Base-by-base conservation (phyloP, 2,329 filamentous ascomycete genomes). In the Huntiella decipiens region DNA sequence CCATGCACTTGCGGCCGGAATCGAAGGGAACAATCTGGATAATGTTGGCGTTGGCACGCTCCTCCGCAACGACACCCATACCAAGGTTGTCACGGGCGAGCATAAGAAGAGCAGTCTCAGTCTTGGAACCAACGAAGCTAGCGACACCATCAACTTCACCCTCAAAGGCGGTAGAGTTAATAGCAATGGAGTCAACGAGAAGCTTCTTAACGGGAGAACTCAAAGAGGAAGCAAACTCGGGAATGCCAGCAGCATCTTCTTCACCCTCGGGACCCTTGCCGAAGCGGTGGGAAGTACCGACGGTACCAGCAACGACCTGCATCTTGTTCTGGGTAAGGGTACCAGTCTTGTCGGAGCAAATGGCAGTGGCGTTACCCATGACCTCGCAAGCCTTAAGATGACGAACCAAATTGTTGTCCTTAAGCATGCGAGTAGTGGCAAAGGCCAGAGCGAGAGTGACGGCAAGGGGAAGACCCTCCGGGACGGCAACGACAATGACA, bases 381-480 rank as follows among this genome's bases (percentile, higher is more conserved):
- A 82, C 82, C 59, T 85, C 81, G 54, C 81, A 85, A 16, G 81
- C 79, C 55, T 82, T 80, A 47, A 86, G 67, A 48, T 84, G 77
- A 33, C 81, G 75, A 38, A 85, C 80, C 49, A 86, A 62, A 54
- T 85, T 85, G 61, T 82, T 81, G 59, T 85, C 80, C 54, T 74
- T 79, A 49, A 84, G 61, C 81, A 85, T 85, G 46, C 77, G 73
- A 8, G 75, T 82, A 1, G 80, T 85, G 4, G 81, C 81, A 58
- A 84, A 85, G 7, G 80, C 81, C 38, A 86, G 63, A 12, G 81
- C 80, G 19, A 86, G 65, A 0, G 81, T 86, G n/a, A 85, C 81
- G 15, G 81, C 81, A 39, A 86, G 66, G 4, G 81, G 81, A 31
- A 86, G 67, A 41, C 81, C 81, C 64, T 86, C 81, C 4, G 81